These are phyloP conservation scores for Fusarium mundagurra DNA, from an alignment of 2,329 filamentous ascomycete genomes.

Conservation along the genomic window DNA sequence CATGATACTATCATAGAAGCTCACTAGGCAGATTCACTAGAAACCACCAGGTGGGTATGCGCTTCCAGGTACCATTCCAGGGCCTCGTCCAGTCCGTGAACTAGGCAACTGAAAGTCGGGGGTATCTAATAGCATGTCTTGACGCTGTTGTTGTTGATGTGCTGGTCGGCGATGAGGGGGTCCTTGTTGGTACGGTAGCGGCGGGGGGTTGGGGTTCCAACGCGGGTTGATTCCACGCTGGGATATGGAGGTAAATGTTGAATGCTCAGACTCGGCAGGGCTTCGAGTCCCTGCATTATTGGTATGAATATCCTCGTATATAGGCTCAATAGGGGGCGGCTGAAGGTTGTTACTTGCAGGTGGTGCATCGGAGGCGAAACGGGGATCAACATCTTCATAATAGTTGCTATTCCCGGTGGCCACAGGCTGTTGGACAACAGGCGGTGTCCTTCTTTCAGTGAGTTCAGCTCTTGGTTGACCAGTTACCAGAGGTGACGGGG, in stretches of 20 bases:
- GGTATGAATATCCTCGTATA: slow-evolving; percentile 71
- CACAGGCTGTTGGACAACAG: slow-evolving; percentile 42
- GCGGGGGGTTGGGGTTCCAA: slow-evolving; percentile 72
- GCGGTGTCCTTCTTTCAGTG: slow-evolving; percentile 48
- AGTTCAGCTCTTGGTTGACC: slow-evolving; percentile 50
- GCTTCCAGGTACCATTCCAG: slow-evolving; percentile 62
- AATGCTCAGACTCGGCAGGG: slow-evolving; percentile 80
- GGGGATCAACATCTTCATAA: slow-evolving; percentile 93
- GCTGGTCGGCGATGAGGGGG: slow-evolving; percentile 56
- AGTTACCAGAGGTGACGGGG: slow-evolving; percentile 57
- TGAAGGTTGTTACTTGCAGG: slow-evolving; percentile 42
- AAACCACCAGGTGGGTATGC: slow-evolving; percentile 58
- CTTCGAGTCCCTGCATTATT: slow-evolving; percentile 67
- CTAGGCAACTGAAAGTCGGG: slow-evolving; percentile 84
- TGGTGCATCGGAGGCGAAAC: slow-evolving; percentile 70
- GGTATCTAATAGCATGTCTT: slow-evolving; percentile 82
- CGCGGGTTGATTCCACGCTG: slow-evolving; percentile 89
- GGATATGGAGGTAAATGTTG: slow-evolving; percentile 89
- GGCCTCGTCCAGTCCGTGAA: slow-evolving; percentile 47
- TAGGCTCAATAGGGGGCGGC: slow-evolving; percentile 50
- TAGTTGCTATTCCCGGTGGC: slow-evolving; percentile 61
- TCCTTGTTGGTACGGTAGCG: slow-evolving; percentile 55
- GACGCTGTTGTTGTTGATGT: slow-evolving; percentile 65
- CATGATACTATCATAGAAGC: not conserved
- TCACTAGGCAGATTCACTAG: slow-evolving; percentile 31